Evolutionary conservation across 768 basidiomycete species (phyloP), one percentile per base, ranked within the genome.

Genomic region (Tricholoma hemisulphureum): DNA sequence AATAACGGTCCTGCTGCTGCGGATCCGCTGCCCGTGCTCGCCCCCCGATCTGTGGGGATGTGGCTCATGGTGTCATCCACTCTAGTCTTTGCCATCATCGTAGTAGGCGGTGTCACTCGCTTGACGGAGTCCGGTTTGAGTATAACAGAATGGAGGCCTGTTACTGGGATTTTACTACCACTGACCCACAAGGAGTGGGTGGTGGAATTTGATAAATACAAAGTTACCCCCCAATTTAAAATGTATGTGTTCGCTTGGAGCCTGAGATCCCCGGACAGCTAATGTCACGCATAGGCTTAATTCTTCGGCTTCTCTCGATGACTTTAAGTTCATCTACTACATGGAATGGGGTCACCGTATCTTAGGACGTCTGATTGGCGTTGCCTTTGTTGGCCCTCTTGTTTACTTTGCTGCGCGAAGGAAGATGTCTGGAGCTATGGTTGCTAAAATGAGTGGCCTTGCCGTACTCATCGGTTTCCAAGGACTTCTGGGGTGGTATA

Each of bases 311-410:
- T 85, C 87, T 28, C 74, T 98, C 56, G 80, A 86, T 26, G 90
- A 98, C 67, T 99, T 99, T 79, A 98, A 99, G 73, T 82, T 83
- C 59, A 98, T 99, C 58, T 99, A 95, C 73, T 90, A 89, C 75
- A 95, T 95, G 96, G 97, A 99, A 81, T 99, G 95, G 93, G 84
- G 85, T 5, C 97, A 99, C 73, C 91, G 97, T 41, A 75, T 96
- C 53, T 85, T 98, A 52, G 97, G 97, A 8, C 92, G 97, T 57
- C 69, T 94, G 62, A 86, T 93, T 61, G 92, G 91, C 37, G 59
- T 91, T 52, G 83, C 84, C 39, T 98, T 98, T 74, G 83, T 98
- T 66, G 77, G 86, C 28, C 95, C 95, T 14, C 78, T 94, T 37
- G 76, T 82, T 31, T 97, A 95, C 78, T 97, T 95, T 69, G 77